Base-by-base conservation (phyloP, 176 grass and related monocot genomes). In the Avena atlantica region DNA sequence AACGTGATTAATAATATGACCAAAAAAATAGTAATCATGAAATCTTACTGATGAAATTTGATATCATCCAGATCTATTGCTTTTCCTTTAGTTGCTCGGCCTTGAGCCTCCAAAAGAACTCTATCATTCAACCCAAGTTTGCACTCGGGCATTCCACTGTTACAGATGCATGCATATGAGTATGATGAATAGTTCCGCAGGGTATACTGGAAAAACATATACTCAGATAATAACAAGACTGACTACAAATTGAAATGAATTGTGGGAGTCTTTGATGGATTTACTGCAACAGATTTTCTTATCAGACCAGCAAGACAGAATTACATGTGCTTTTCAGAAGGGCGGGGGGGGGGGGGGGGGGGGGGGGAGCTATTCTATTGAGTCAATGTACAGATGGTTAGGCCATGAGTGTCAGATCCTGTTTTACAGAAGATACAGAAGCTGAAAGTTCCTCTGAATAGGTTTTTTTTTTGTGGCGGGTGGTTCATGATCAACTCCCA, bases 71-170 rank as follows among this genome's bases (percentile, higher is more conserved):
- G 86, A 84, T 98, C 96, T 86, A 98, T 98, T 15, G 96, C 93
- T 86, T 98, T 98, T 77, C 96, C 96, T 90, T 98, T 98, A 49
- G 92, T 95, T 87, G 96, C 71, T 79, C 93, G 88, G 37, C 96
- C 96, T 93, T 98, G 96, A 87, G 96, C 93, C 91, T 98, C 96
- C 90, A 95, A 88, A 84, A 98, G 91, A 82, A 98, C 93, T 60
- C 93, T 93, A 71, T 98, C 96, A 61, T 98, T 98, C 83, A 98
- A 88, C 34, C 96, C 93, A 48, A 98, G 93, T 93, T 95, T 98
- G 83, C 96, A 98, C 88, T 95, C 96, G 0, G 96, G 96, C 96
- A 98, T 98, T 91, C 96, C 96, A 92, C 96, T 98, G 92, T 86
- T 87, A 58, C 51, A 72, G 57, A 27, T 58, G 20, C n/a, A 74